These are phyloP conservation scores for Babesia divergens DNA, from an alignment of 169 alveolate genomes.

Conservation along the genomic window DNA sequence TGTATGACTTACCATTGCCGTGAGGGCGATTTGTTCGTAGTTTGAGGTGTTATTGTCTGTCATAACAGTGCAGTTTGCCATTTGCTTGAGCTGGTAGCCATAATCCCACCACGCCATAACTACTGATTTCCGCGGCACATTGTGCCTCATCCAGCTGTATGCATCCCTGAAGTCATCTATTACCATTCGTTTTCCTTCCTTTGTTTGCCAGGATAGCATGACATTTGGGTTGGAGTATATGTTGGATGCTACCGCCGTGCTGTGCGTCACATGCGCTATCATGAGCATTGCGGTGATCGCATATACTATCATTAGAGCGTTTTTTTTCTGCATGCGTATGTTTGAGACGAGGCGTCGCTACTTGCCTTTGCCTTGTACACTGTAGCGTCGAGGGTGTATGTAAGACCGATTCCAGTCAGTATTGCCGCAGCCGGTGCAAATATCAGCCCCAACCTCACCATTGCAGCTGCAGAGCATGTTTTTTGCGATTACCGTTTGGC, in stretches of 20 bases:
- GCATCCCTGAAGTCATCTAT: conserved; percentile 98
- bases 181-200: conserved; percentile 86
- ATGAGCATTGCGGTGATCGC: conserved; percentile 11
- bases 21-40: conserved; percentile 95
- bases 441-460: conserved; percentile 95
- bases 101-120: conserved; percentile 99
- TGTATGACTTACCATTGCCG: conserved; percentile 82
- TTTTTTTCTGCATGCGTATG: background rate
- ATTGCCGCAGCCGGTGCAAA: conserved; percentile 84
- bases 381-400: conserved; percentile 78
- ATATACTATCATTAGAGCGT: background rate
- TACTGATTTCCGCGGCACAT: conserved; percentile 90
- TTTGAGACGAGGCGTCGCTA: background rate
- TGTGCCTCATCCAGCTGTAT: conserved; percentile 95
- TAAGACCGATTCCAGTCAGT: conserved; percentile 91
- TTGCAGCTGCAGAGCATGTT: conserved; percentile 77
- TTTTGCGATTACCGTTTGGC: background rate
- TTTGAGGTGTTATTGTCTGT: conserved; percentile 99
- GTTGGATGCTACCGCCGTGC: conserved; percentile 68
- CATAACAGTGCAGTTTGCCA: conserved; percentile 93
- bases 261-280: conserved; percentile 25
- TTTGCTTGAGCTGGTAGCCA: conserved; percentile 96
- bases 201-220: conserved; percentile 43
- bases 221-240: conserved; percentile 69
- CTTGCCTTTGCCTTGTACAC: conserved; percentile 2